Evolutionary conservation across 495 filamentous ascomycete species (phyloP).

Genomic region (Platismatia glauca): DNA sequence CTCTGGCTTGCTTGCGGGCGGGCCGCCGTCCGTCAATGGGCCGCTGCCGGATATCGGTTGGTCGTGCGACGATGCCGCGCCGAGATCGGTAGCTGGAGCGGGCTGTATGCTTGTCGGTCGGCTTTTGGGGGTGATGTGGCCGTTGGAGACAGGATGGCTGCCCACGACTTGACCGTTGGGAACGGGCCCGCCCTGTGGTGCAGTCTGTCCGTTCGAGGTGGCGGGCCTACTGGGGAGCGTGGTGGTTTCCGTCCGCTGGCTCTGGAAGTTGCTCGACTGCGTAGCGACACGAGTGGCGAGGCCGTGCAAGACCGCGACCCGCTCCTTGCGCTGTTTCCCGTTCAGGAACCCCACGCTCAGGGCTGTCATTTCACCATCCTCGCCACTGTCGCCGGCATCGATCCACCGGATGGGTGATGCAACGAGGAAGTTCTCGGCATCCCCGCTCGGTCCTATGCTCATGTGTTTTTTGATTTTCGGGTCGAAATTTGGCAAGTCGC

Average conservation of each 20-base stretch:
- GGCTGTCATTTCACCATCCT: conserved; percentile 19
- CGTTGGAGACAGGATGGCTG: not conserved
- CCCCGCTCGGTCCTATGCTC: conserved; percentile 2
- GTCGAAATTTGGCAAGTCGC: conserved; percentile 61
- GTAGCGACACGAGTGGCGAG: conserved; percentile 15
- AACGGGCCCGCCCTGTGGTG: not conserved
- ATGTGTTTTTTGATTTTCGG: conserved; percentile 12
- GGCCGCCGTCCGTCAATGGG: conserved; percentile 9
- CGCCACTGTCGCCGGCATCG: conserved; percentile 15
- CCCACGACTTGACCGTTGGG: not conserved
- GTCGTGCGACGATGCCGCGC: not conserved
- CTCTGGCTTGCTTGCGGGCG: conserved; percentile 12
- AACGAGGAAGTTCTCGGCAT: conserved; percentile 14
- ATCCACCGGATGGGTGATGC: conserved; percentile 19
- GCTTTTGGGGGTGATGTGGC: not conserved
- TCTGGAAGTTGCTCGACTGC: conserved; percentile 10
- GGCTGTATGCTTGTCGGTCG: conserved; percentile 3
- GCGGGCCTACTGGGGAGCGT: conserved; percentile 2
- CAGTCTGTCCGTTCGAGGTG: conserved; percentile 1
- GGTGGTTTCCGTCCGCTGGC: not conserved
- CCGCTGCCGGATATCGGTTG: not conserved
- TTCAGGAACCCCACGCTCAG: conserved; percentile 18
- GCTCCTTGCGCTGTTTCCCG: conserved; percentile 16
- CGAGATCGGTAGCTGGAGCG: not conserved
- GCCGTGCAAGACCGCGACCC: conserved; percentile 17